phyloP scores from a whole-genome alignment of 2,329 filamentous ascomycete genomes.

The Penicillium sp. region DNA sequence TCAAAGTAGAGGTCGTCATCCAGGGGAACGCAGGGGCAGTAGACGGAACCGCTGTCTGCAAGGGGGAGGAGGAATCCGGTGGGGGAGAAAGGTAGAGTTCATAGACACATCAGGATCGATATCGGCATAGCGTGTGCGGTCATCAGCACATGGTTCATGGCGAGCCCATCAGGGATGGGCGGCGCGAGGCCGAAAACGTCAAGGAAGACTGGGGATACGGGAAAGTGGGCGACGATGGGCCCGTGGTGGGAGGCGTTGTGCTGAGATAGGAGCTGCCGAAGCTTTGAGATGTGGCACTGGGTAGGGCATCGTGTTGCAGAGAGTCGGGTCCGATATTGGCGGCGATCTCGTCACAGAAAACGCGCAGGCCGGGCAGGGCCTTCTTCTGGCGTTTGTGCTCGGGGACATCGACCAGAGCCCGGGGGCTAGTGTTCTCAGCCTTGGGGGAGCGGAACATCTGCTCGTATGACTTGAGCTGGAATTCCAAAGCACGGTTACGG shows the following conservation, averaged over 20 bases:
- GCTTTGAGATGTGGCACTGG: conserved; percentile 28
- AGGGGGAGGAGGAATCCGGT: conserved; percentile 10
- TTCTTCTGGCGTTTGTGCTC: conserved; percentile 34
- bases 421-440: conserved; percentile 29
- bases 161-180: conserved; percentile 30
- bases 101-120: conserved; percentile 20
- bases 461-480: conserved; percentile 40
- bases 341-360: conserved; percentile 36
- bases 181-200: conserved; percentile 28
- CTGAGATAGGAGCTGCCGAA: conserved; percentile 31
- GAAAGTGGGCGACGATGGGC: conserved; percentile 38
- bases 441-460: conserved; percentile 40
- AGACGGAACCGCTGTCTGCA: conserved; percentile 14
- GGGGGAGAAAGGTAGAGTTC: conserved; percentile 10
- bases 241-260: conserved; percentile 35
- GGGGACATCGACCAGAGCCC: conserved; percentile 25
- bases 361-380: conserved; percentile 35
- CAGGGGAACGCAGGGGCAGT: conserved; percentile 5
- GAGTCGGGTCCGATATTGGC: conserved; percentile 24
- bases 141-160: conserved; percentile 10
- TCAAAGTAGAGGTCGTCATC: conserved; percentile 3
- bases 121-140: conserved; percentile 6
- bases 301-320: conserved; percentile 23
- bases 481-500: conserved; percentile 37
- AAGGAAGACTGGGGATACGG: conserved; percentile 25